Conservation (phyloP, 345 rosid species). For the Eucalyptus regnans region DNA sequence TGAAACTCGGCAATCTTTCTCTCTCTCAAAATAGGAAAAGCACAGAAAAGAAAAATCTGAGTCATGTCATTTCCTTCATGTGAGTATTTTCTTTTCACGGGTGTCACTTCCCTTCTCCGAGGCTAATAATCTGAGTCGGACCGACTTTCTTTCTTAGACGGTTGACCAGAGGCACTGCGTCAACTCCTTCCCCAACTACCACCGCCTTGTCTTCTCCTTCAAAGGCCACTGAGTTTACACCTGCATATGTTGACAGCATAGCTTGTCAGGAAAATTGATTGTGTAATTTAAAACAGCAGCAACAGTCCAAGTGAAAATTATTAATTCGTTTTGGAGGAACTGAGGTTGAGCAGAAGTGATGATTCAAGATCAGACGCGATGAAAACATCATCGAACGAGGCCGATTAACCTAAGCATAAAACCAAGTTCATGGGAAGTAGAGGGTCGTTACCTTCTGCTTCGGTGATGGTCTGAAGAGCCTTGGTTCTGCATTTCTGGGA, state of each 20-base stretch:
- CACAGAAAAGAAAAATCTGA: not conserved
- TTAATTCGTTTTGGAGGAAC: not conserved
- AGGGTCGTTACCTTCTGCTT: constrained; percentile 12
- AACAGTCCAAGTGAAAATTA: not conserved
- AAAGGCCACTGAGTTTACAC: constrained; percentile 21
- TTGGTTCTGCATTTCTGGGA: constrained; percentile 27
- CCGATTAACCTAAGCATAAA: not conserved
- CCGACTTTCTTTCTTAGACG: constrained; percentile 42
- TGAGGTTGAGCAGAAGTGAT: not conserved
- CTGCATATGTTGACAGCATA: not conserved
- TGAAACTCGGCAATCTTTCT: not conserved
- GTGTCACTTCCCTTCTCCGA: constrained; percentile 3
- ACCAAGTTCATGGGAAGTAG: not conserved
- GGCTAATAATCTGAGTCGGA: constrained; percentile 11
- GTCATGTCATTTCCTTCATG: not conserved
- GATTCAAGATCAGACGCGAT: not conserved
- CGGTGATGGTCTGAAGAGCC: constrained; percentile 26
- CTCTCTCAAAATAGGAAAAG: not conserved
- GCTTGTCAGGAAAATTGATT: not conserved
- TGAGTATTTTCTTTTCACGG: not conserved
- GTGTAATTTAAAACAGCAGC: not conserved
- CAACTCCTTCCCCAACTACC: constrained; percentile 38
- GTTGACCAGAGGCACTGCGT: constrained; percentile 11
- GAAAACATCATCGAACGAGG: not conserved
- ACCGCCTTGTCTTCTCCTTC: constrained; percentile 42